A percentile compares a stretch with the other conserved stretches of the same genome.
phyloP scores from a whole-genome alignment of 2,329 filamentous ascomycete species.

The Periconia macrospinosa region DNA sequence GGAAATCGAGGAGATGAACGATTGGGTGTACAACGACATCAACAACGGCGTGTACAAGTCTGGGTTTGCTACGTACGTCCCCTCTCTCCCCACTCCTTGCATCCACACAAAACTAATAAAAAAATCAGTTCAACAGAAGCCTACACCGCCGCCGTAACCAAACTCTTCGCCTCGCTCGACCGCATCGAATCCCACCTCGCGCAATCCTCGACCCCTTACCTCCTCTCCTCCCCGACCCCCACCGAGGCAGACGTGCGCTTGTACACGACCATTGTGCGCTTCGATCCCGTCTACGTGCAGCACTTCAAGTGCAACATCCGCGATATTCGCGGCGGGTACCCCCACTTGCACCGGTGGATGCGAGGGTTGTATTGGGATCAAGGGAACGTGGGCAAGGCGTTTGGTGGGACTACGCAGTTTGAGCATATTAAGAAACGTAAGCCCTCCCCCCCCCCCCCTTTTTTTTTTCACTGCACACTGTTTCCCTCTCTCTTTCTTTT shows the following conservation, averaged over 20 bases:
- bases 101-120: constrained; percentile 4
- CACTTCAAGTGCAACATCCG: constrained; percentile 79
- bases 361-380: constrained; percentile 75
- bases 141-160: constrained; percentile 50
- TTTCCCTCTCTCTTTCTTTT: background rate
- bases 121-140: constrained; percentile 49
- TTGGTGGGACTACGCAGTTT: constrained; percentile 82
- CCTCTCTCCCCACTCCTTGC: background rate
- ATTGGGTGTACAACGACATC: constrained; percentile 57
- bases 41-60: constrained; percentile 58
- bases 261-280: constrained; percentile 64
- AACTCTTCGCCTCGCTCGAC: constrained; percentile 53
- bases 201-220: constrained; percentile 48
- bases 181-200: constrained; percentile 49
- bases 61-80: constrained; percentile 53
- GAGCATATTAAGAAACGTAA: constrained; percentile 83
- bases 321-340: constrained; percentile 84
- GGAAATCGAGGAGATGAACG: constrained; percentile 53
- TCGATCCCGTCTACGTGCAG: constrained; percentile 58
- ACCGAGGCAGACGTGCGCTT: constrained; percentile 57
- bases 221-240: constrained; percentile 47
- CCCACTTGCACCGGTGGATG: constrained; percentile 78
- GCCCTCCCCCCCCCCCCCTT: background rate
- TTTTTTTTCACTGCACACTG: background rate
- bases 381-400: constrained; percentile 64